Base-by-base conservation (phyloP, 495 filamentous ascomycete species). In the Antarctomyces pellizariae region DNA sequence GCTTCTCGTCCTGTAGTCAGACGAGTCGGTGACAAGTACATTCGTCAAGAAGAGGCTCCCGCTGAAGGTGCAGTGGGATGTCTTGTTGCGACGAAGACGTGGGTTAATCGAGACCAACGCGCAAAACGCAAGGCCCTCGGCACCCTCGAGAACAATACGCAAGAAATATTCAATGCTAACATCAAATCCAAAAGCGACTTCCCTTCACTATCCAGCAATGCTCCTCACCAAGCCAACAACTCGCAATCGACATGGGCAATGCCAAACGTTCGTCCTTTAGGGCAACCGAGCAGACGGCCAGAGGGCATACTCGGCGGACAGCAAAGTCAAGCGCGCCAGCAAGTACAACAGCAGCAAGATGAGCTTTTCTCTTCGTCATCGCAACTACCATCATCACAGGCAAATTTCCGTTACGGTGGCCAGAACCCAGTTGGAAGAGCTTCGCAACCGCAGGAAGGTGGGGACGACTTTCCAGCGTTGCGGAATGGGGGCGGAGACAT, bases 381-480 rank as follows among this genome's bases (percentile, higher is more conserved):
- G 9, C 62, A 71, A 22, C 39, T 57, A 30, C 48, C 49, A 10
- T 47, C 39, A 26, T 63, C 54, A 15, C 72, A 78, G 35, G 65
- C 60, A 8, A 63, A 67, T 20, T 63, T 62, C 35, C 50, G 59
- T 18, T 64, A 63, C 38, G 56, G 58, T 13, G 54, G 36, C 36
- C 61, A 63, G 36, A 49, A 41, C 22, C 46, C 34, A 51, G 63
- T 43, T 44, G 57, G 43, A 43, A 75, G 58, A 39, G 62, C 47
- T 40, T 56, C 36, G 32, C 76, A 84, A 32, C 62, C 67, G 12
- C 75, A 73, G 33, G 59, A 65, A 8, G 64, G 54, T 31, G 68
- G 72, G 12, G 79, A 92, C 13, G 80, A 89, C 6, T 89, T 89
- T 29, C 82, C 82, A 22, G 73, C 82, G 7, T 50, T 86, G 28